These are phyloP conservation scores for Manihot esculenta DNA, from an alignment of 441 rosid genomes.

Conservation along the genomic window DNA sequence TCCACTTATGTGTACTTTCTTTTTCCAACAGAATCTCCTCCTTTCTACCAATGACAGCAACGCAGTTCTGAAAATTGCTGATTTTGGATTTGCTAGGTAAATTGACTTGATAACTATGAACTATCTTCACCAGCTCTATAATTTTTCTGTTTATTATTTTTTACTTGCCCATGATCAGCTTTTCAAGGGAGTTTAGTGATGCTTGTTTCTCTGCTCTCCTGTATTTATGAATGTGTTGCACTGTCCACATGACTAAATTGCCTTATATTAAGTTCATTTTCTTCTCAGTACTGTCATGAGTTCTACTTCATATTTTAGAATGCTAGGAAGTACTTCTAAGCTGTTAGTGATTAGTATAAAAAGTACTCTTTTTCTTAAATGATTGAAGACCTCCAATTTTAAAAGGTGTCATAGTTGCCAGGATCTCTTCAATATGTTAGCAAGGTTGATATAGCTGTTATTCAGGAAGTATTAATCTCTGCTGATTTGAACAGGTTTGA, in stretches of 20 bases:
- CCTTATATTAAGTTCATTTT: neutral
- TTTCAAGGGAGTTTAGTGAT: neutral
- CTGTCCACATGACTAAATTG: neutral
- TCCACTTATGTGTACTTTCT: constrained; percentile 30
- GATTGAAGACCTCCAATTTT: neutral
- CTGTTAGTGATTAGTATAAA: neutral
- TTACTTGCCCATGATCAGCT: neutral
- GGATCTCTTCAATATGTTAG: neutral
- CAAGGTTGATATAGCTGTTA: neutral
- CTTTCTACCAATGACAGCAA: constrained; percentile 60
- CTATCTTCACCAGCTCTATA: neutral
- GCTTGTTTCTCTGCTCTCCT: constrained; percentile 2
- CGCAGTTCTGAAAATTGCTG: constrained; percentile 88
- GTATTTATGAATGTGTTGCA: neutral
- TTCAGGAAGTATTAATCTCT: neutral
- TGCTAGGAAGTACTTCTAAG: neutral
- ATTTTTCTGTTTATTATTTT: neutral
- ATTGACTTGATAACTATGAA: constrained; percentile 1
- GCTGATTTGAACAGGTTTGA: neutral
- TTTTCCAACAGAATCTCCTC: constrained; percentile 91
- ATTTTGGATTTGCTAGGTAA: constrained; percentile 99
- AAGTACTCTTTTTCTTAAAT: neutral
- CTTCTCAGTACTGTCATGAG: neutral
- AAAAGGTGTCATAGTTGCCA: neutral
- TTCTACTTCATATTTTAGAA: neutral